Conservation (phyloP, 1,284 basidiomycete species). For the Boletellus deceptivus region DNA sequence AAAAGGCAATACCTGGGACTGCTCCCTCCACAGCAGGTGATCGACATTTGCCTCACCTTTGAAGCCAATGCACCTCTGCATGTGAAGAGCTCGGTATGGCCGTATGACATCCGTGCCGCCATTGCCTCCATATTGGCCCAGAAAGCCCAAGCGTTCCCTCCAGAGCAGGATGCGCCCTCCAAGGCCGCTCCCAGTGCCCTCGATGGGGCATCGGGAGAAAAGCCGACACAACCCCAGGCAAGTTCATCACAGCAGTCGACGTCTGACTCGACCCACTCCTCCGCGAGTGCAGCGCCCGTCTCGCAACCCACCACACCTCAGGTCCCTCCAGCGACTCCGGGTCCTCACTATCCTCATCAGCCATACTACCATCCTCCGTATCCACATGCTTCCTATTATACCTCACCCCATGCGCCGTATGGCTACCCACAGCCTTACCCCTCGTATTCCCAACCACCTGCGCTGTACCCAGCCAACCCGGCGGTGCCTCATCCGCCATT, state of each 20-base stretch:
- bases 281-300: slow-evolving; percentile 6
- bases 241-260: slow-evolving; percentile 16
- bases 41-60: slow-evolving; percentile 71
- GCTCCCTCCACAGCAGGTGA: slow-evolving; percentile 62
- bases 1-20: slow-evolving; percentile 68
- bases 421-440: slow-evolving; percentile 42
- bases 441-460: slow-evolving; percentile 45
- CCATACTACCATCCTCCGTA: slow-evolving; percentile 51
- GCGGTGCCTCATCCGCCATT: slow-evolving; percentile 28
- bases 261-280: slow-evolving; percentile 20
- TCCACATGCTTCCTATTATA: slow-evolving; percentile 61
- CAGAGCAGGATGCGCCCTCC: slow-evolving; percentile 9
- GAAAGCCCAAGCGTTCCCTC: slow-evolving; percentile 19
- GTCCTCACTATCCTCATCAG: slow-evolving; percentile 47
- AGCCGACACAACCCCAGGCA: slow-evolving; percentile 24
- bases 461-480: slow-evolving; percentile 30
- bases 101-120: slow-evolving; percentile 59
- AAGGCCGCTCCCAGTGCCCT: slow-evolving; percentile 11
- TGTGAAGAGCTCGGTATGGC: slow-evolving; percentile 63
- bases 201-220: slow-evolving; percentile 12
- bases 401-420: slow-evolving; percentile 30
- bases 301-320: slow-evolving; percentile 24
- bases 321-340: slow-evolving; percentile 32
- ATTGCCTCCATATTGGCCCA: slow-evolving; percentile 50
- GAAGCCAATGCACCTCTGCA: slow-evolving; percentile 64